Evolutionary conservation across 75 land plant genomes (phyloP).

Genomic region (Cupressus sempervirens): DNA sequence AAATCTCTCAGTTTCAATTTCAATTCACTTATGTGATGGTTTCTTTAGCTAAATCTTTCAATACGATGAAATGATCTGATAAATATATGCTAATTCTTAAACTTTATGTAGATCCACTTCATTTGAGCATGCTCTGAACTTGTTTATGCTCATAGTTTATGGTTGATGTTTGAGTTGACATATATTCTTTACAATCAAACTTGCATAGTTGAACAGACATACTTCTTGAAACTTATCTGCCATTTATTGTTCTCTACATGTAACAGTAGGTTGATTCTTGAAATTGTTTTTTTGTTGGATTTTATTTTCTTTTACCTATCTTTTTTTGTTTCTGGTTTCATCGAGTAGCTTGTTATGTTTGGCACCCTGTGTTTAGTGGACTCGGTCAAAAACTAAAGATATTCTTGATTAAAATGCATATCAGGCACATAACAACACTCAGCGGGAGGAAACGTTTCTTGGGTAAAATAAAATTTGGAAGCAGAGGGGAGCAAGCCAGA

Average conservation of each 20-base stretch:
- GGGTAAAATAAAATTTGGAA: conserved; percentile 76
- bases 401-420: neutral
- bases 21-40: neutral
- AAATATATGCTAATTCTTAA: neutral
- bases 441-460: conserved; percentile 89
- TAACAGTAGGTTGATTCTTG: neutral
- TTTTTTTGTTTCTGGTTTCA: neutral
- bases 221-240: neutral
- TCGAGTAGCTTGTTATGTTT: neutral
- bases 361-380: neutral
- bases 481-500: conserved; percentile 76
- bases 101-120: neutral
- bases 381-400: neutral
- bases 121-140: neutral
- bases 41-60: neutral
- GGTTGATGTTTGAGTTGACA: neutral
- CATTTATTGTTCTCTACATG: neutral
- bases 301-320: neutral
- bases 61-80: neutral
- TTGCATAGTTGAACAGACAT: neutral
- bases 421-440: conserved; percentile 78
- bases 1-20: neutral
- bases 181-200: neutral
- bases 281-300: neutral
- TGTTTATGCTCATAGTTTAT: neutral